These are phyloP conservation scores for Stagonosporopsis vannaccii DNA, from an alignment of 2,329 filamentous ascomycete genomes.

Conservation along the genomic window DNA sequence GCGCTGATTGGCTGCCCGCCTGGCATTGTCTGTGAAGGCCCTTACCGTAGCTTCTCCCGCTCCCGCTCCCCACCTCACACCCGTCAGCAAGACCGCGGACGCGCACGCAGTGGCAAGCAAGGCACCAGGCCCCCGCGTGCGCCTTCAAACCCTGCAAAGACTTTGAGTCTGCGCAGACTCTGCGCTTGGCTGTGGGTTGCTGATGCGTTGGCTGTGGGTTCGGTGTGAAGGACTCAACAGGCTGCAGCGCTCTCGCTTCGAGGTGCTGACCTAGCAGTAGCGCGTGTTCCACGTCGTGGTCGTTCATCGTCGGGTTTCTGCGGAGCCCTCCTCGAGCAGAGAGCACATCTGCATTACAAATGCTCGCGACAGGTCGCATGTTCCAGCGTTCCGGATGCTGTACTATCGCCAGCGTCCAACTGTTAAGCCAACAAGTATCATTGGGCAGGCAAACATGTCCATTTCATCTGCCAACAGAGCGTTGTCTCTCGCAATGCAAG, in stretches of 20 bases:
- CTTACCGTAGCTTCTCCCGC: conserved; percentile 8
- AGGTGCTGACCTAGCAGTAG: conserved; percentile 5
- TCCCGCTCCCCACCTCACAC: background rate
- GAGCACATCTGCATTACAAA: too few relatives aligned
- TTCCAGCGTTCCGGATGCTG: too few relatives aligned
- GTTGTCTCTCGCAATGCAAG: background rate
- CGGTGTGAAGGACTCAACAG: background rate
- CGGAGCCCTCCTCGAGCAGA: too few relatives aligned
- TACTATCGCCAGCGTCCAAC: background rate
- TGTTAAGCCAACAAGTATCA: too few relatives aligned
- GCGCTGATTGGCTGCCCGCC: conserved; percentile 7
- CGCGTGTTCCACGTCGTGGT: background rate
- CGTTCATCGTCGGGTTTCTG: too few relatives aligned
- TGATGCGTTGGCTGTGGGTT: conserved; percentile 1
- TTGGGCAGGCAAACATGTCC: background rate
- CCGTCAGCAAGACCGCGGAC: background rate
- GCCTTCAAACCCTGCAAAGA: conserved; percentile 7
- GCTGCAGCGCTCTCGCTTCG: background rate
- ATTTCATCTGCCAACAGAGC: background rate
- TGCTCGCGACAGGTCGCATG: too few relatives aligned
- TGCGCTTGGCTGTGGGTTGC: background rate
- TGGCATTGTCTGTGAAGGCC: conserved; percentile 1
- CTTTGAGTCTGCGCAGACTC: conserved; percentile 2
- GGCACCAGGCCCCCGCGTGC: background rate
- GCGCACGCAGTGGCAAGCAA: conserved; percentile 13